Evolutionary conservation across 164 flowering plant species (phyloP), one percentile per base, ranked within the genome.

Genomic region (Platanus orientalis): DNA sequence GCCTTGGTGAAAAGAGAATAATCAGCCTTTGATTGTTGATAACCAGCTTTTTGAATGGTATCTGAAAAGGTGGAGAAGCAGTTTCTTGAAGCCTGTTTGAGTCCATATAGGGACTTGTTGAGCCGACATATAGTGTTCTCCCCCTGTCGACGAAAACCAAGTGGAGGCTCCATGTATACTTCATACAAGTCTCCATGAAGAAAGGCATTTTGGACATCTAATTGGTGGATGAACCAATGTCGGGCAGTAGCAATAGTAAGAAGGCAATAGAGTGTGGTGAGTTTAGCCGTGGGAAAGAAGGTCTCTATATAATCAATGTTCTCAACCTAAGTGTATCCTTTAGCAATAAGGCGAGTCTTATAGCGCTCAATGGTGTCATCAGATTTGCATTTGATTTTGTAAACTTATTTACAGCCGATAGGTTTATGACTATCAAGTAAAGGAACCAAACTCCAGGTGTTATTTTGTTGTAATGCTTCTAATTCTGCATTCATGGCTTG

Each of bases 71-170:
- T 55, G 2, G 40, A 28, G 10, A 55, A 60, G 30, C 36, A 42
- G 10, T 45, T 44, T 42, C 20, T 28, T n/a, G 32, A 60, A 24
- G 50, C 63, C 24, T 60, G 52, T 47, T 60, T 60, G 16, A 60
- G 52, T 0, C 63, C 63, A 32, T 32, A 32, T 32, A 60, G 36
- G 16, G 52, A 26, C 21, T 42, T 60, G 32, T 44, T 42, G 50
- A 60, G 63, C 36, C 32, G 32, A 60, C 52, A 60, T 4, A 32
- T 9, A 26, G 23, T 2, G 40, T 60, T 60, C 21, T 60, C 21
- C 63, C 63, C 51, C 13, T 30, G 40, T n/a, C 63, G 52, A 27
- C 32, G 52, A 60, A n/a, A 21, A 26, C 63, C 63, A 60, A n/a
- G 63, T 42, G 51, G 34, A 44, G 36, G 52, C 17, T 24, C 34